These are phyloP conservation scores for Chaetomiaceae sp. DNA, from an alignment of 2,329 filamentous ascomycete species.

Conservation along the genomic window DNA sequence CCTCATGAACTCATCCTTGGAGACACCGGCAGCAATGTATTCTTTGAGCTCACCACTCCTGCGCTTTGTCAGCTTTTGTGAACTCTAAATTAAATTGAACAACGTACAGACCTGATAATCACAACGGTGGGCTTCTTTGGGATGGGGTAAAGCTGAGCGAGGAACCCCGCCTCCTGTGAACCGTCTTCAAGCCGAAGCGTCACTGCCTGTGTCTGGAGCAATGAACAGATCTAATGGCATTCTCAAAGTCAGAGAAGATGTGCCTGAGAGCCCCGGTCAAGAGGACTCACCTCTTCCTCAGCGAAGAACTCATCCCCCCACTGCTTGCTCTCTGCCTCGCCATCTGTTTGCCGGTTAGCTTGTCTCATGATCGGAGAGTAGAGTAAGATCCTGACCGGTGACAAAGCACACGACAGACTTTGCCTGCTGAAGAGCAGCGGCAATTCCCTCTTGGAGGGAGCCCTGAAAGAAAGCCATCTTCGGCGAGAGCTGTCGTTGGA, in stretches of 20 bases:
- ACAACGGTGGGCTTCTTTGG: constrained; percentile 72
- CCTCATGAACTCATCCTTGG: constrained; percentile 62
- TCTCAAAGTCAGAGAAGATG: constrained; percentile 10
- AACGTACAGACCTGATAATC: constrained; percentile 60
- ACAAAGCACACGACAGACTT: constrained; percentile 86
- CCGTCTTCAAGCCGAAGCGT: constrained; percentile 66
- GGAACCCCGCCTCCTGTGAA: constrained; percentile 74
- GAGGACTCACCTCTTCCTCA: constrained; percentile 48
- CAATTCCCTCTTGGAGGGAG: constrained; percentile 75
- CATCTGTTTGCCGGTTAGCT: constrained; percentile 49
- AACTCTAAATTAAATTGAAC: background rate
- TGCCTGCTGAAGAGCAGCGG: constrained; percentile 64
- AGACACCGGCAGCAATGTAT: constrained; percentile 63
- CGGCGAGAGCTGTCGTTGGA: background rate
- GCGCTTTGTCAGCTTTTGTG: constrained; percentile 14
- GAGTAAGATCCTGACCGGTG: constrained; percentile 50
- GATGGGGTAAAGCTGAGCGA: constrained; percentile 80
- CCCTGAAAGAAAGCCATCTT: constrained; percentile 74
- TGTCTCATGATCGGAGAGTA: background rate
- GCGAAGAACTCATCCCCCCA: constrained; percentile 70
- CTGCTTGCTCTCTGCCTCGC: constrained; percentile 59
- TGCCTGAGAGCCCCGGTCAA: background rate
- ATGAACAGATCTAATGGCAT: constrained; percentile 44
- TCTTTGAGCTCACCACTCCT: constrained; percentile 73
- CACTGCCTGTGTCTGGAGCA: constrained; percentile 61